A percentile compares a stretch with the other conserved stretches of the same genome.
These are phyloP conservation scores for Debaryomyces hansenii DNA, from an alignment of 805 yeast species.

Conservation along the genomic window DNA sequence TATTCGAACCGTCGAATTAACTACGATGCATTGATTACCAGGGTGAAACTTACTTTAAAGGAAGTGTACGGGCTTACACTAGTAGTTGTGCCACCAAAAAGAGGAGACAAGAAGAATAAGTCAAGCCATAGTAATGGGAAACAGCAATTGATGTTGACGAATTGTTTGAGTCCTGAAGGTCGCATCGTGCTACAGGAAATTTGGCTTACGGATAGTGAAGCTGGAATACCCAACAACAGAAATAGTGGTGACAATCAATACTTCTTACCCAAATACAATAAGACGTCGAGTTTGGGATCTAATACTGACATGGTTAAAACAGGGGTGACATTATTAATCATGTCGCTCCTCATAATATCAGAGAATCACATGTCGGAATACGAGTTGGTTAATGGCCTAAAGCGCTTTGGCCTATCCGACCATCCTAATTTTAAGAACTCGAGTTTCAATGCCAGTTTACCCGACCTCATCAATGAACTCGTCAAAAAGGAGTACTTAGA, in stretches of 20 bases:
- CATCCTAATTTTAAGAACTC: conserved; percentile 18
- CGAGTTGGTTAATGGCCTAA: conserved; percentile 20
- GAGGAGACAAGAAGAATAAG: conserved; percentile 3
- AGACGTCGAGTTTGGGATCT: conserved; percentile 17
- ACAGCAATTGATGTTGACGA: conserved; percentile 21
- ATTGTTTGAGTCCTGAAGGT: conserved; percentile 17
- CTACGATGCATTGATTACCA: conserved; percentile 16
- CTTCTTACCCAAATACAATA: conserved; percentile 21
- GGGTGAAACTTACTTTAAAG: conserved; percentile 16
- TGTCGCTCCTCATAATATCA: conserved; percentile 28
- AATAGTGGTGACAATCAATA: conserved; percentile 13
- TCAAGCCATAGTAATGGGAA: conserved; percentile 5
- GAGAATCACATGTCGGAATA: conserved; percentile 32
- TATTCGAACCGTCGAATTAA: conserved; percentile 7
- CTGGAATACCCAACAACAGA: conserved; percentile 6
- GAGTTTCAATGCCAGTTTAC: conserved; percentile 18
- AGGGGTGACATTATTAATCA: conserved; percentile 30
- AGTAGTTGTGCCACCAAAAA: conserved; percentile 13
- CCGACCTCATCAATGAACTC: conserved; percentile 25
- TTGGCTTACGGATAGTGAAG: conserved; percentile 12
- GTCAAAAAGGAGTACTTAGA: conserved; percentile 29
- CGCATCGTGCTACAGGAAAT: conserved; percentile 24
- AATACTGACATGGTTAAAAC: conserved; percentile 27
- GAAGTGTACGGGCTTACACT: conserved; percentile 28
- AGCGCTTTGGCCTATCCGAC: conserved; percentile 27